phyloP scores from a whole-genome alignment of 1,284 basidiomycete genomes.

The Cryptococcus hybrid region DNA sequence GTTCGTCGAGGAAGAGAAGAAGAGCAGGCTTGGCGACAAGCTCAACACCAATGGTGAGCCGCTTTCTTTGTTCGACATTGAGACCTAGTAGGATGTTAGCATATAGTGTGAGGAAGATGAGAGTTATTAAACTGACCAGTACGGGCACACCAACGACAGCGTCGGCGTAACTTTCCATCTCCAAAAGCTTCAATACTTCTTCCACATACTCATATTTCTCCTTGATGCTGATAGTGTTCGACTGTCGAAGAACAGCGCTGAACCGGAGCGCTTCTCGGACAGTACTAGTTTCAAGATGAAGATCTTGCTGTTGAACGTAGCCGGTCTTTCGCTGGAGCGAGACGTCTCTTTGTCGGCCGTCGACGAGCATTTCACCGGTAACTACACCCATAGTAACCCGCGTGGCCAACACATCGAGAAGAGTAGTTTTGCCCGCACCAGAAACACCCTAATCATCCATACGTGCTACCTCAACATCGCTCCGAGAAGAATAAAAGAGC shows the following conservation, averaged over 20 bases:
- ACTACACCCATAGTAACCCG: conserved; percentile 75
- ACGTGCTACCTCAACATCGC: too few species aligned
- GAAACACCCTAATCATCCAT: conserved; percentile 53
- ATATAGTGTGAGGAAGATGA: not conserved
- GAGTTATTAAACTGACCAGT: conserved; percentile 30
- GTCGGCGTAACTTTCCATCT: too few species aligned
- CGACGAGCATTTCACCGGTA: conserved; percentile 71
- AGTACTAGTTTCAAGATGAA: too few species aligned
- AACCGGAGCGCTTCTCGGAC: too few species aligned
- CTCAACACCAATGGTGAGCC: conserved; percentile 78
- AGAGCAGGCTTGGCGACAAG: conserved; percentile 60
- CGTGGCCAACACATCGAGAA: conserved; percentile 78
- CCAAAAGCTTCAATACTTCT: too few species aligned
- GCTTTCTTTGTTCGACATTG: conserved; percentile 69
- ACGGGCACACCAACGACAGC: too few species aligned
- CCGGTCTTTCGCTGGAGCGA: conserved; percentile 64
- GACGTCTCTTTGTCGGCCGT: conserved; percentile 65
- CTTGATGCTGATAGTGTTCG: too few species aligned
- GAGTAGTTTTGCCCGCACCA: conserved; percentile 71
- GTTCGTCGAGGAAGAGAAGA: conserved; percentile 76
- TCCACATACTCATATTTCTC: too few species aligned
- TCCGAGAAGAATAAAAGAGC: not conserved
- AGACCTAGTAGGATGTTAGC: conserved; percentile 29
- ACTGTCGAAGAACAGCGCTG: too few species aligned
- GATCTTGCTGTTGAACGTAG: conserved; percentile 76